Conservation (phyloP, 352 stramenopile species). For the Phytopythium montanum region DNA sequence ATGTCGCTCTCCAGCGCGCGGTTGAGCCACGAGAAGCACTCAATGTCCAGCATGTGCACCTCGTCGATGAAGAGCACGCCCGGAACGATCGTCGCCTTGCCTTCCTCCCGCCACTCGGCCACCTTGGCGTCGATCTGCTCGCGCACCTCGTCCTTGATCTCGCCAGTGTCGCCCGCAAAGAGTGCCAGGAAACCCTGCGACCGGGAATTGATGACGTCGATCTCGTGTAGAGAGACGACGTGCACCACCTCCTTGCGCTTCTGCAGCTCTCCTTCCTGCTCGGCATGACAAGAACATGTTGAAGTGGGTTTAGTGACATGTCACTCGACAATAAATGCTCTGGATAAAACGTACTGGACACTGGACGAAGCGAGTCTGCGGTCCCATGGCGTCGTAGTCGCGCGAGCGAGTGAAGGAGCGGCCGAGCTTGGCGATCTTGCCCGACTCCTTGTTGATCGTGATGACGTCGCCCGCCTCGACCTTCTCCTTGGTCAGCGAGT, state of each 20-base stretch:
- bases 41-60: conserved; percentile 99
- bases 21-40: conserved; percentile 99
- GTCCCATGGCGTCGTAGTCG: conserved; percentile 99
- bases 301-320: not conserved
- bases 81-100: conserved; percentile 97
- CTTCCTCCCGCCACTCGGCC: conserved; percentile 93
- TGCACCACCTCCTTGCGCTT: conserved; percentile 98
- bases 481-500: conserved; percentile 98
- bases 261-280: conserved; percentile 95
- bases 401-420: conserved; percentile 95
- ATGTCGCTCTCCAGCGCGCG: conserved; percentile 97
- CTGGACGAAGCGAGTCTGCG: conserved; percentile 83
- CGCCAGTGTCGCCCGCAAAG: conserved; percentile 98
- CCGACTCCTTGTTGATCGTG: conserved; percentile 99
- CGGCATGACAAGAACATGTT: not conserved
- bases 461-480: conserved; percentile 98
- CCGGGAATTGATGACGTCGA: conserved; percentile 99
- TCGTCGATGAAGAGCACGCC: conserved; percentile 99
- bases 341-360: conserved; percentile 29
- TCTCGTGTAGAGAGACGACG: conserved; percentile 97
- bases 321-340: not conserved
- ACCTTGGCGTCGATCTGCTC: conserved; percentile 99
- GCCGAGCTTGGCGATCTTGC: conserved; percentile 98
- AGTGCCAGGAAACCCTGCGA: conserved; percentile 99
- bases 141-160: conserved; percentile 98